Evolutionary conservation across 2,329 filamentous ascomycete species (phyloP), one percentile per base, ranked within the genome.

Genomic region (Botryotinia calthae): DNA sequence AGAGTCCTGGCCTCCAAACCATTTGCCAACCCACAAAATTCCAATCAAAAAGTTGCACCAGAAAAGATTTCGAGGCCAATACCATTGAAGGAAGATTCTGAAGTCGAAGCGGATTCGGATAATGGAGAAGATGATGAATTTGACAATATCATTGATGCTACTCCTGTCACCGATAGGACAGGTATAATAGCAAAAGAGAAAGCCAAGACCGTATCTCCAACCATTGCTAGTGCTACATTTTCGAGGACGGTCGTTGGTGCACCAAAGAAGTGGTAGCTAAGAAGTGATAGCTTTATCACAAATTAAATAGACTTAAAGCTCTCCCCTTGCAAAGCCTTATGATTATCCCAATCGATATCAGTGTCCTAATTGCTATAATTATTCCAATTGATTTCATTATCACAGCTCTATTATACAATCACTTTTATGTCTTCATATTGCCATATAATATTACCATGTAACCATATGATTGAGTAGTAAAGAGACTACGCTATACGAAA

Each of bases 1-100:
- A 93, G 93, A 78, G 94, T 98, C n/a, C 87, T 99, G 2, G 92
- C 91, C 10, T 97, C 95, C 10, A 98, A 95, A 80, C 89, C 94
- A 0, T 99, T 99, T 79, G 84, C 91, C 59, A 93, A 93, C 76
- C 83, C 86, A 16, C 79, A 83, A 63, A 78, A 80, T 68, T 80
- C 82, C 16, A 82, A 82, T 62, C 84, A 87, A 75, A 90, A 90
- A 76, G 86, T 87, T 73, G 79, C 81, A 46, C 89, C 87, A 0
- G 87, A 90, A 78, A 88, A 86, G n/a, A 90, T 93, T 74, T 82
- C 88, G 14, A 85, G 87, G 51, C 88, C 89, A 1, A 86, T 88
- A 73, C 82, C 82, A 25, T 78, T 86, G 71, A 85, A 86, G 48
- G 85, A 87, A 1, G 91, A 93, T 72, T 88, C 89, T 0, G 89